Conservation (phyloP, 208 protist genomes). For the Leishmania braziliensis region DNA sequence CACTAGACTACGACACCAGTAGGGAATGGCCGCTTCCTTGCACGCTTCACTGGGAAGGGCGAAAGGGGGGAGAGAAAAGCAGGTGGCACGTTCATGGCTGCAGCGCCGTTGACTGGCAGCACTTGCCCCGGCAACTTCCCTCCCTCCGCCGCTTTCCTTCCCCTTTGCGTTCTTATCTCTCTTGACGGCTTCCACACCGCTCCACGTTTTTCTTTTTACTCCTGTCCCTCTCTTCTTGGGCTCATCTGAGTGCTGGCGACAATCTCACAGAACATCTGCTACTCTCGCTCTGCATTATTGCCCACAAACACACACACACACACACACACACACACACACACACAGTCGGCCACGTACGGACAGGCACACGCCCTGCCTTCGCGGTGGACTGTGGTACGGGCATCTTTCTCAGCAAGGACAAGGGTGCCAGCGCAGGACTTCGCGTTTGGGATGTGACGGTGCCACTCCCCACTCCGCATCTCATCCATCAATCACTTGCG, state of each 20-base stretch:
- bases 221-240: background rate
- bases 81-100: background rate
- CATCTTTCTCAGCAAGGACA: background rate
- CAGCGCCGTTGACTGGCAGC: background rate
- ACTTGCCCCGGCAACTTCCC: background rate
- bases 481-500: background rate
- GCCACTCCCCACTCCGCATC: background rate
- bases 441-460: background rate
- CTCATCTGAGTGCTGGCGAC: background rate
- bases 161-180: background rate
- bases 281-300: background rate
- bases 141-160: background rate
- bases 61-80: background rate
- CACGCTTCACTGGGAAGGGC: background rate
- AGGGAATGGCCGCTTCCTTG: background rate
- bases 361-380: background rate
- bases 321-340: background rate
- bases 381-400: background rate
- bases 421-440: background rate
- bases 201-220: background rate
- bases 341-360: background rate
- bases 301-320: background rate
- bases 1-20: background rate
- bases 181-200: background rate
- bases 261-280: background rate